Evolutionary conservation across 139 green algal genomes (phyloP), one percentile per base, ranked within the genome.

Genomic region (Micractinium conductrix): DNA sequence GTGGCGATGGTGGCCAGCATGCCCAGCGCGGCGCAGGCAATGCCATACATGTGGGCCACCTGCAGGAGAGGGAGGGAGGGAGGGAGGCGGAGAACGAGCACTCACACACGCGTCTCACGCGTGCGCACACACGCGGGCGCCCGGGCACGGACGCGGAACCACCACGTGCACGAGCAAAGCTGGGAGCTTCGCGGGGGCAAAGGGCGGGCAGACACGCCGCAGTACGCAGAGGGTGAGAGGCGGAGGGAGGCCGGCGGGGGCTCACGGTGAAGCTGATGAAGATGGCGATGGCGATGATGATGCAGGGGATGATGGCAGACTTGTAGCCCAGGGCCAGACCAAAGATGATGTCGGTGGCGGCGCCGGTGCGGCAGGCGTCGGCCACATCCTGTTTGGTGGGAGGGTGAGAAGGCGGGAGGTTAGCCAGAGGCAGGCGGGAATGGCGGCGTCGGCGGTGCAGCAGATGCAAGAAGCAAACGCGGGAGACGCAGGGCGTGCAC

Each of bases 341-440:
- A 83, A 99, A 99, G 91, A 99, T 99, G 92, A 99, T 97, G 93
- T 99, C 92, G 69, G 97, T 99, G 84, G 97, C 97, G 45, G 97
- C 92, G 48, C 97, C 97, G 45, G 97, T 99, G 85, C 92, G 91
- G 94, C 97, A 99, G 4, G 97, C 91, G 79, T 98, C 96, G 38
- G 97, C 95, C 3, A 99, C 95, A 62, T 98, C 95, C 90, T 96
- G 94, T 62, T n/a, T n/a, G n/a, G 91, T 21, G 19, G 48, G 33
- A 6, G 2, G 43, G 30, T 30, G 35, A 6, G 30, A 0, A 30
- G 50, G 14, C 16, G 43, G 71, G 43, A 2, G 10, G 28, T 26
- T 8, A 26, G 44, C 28, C 26, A 45, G 43, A 22, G 4, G 44
- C 1, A 42, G 43, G 43, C 67, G 28, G 85, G 88, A 43, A 55